phyloP scores from a whole-genome alignment of 805 yeast species.

The Wickerhamomyces rabaulensis region DNA sequence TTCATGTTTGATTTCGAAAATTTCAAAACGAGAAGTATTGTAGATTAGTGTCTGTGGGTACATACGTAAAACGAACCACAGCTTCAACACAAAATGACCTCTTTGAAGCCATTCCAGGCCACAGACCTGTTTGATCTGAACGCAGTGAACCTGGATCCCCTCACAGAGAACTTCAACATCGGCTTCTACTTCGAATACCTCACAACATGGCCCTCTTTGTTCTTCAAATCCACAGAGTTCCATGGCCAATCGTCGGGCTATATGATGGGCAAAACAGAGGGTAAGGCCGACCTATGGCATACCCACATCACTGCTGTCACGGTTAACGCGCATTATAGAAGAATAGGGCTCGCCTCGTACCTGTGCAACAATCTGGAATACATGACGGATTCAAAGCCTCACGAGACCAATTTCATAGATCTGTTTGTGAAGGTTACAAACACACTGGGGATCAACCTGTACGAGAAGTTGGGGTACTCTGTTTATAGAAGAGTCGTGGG shows the following conservation, averaged over 20 bases:
- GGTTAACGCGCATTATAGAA: slow-evolving; percentile 71
- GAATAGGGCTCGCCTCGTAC: slow-evolving; percentile 81
- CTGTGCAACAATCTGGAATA: slow-evolving; percentile 70
- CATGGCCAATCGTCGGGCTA: slow-evolving; percentile 48
- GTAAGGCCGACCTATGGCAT: slow-evolving; percentile 83
- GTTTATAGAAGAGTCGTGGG: slow-evolving; percentile 85
- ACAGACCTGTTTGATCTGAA: slow-evolving; percentile 74
- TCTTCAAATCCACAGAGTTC: slow-evolving; percentile 65
- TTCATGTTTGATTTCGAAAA: not conserved
- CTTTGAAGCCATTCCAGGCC: slow-evolving; percentile 82
- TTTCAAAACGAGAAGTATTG: too few relatives aligned
- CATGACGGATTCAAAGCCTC: slow-evolving; percentile 72
- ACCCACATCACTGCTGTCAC: slow-evolving; percentile 96
- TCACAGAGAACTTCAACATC: slow-evolving; percentile 87
- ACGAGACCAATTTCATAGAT: slow-evolving; percentile 80
- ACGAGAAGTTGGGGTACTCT: slow-evolving; percentile 81
- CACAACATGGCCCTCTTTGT: slow-evolving; percentile 80
- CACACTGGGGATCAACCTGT: slow-evolving; percentile 68
- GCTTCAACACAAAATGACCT: too few relatives aligned
- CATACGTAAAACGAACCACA: too few relatives aligned
- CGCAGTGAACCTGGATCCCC: slow-evolving; percentile 75
- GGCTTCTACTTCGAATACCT: slow-evolving; percentile 83
- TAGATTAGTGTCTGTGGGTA: too few relatives aligned
- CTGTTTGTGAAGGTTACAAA: slow-evolving; percentile 89
- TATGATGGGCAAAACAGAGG: slow-evolving; percentile 97